Conservation (phyloP, 2,329 filamentous ascomycete species). For the Fusarium coffeatum region DNA sequence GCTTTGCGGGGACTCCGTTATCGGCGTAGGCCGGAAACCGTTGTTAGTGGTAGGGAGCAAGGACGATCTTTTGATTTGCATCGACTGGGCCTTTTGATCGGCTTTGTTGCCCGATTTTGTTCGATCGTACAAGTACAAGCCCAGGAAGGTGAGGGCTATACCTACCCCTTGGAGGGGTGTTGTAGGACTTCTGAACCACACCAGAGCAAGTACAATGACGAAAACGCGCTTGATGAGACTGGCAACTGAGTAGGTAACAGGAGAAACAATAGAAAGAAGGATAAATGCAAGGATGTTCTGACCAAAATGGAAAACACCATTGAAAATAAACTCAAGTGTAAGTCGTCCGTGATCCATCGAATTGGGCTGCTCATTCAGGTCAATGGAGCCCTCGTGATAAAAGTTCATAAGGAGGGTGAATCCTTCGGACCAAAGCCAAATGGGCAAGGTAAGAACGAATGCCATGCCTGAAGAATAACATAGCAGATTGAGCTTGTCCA, state of each 20-base stretch:
- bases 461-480: constrained; percentile 97
- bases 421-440: constrained; percentile 95
- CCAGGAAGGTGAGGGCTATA: constrained; percentile 89
- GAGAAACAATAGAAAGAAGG: constrained; percentile 90
- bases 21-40: constrained; percentile 35
- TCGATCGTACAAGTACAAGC: constrained; percentile 94
- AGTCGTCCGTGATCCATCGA: constrained; percentile 80
- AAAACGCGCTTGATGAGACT: constrained; percentile 97
- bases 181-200: constrained; percentile 95
- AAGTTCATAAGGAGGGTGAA: constrained; percentile 81
- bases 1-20: constrained; percentile 39
- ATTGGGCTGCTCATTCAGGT: constrained; percentile 68
- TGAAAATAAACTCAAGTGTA: constrained; percentile 91
- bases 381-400: constrained; percentile 81
- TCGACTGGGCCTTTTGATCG: constrained; percentile 80
- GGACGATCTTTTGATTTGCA: constrained; percentile 53
- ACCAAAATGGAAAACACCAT: constrained; percentile 94
- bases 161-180: constrained; percentile 85
- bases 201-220: constrained; percentile 91
- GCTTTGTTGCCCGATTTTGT: constrained; percentile 89
- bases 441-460: constrained; percentile 86
- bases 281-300: constrained; percentile 97
- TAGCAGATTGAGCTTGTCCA: constrained; percentile 95
- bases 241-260: constrained; percentile 96
- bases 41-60: constrained; percentile 74